Evolutionary conservation across 208 protist species (phyloP), one percentile per base, ranked within the genome.

Genomic region (Endotrypanum monterogeii): DNA sequence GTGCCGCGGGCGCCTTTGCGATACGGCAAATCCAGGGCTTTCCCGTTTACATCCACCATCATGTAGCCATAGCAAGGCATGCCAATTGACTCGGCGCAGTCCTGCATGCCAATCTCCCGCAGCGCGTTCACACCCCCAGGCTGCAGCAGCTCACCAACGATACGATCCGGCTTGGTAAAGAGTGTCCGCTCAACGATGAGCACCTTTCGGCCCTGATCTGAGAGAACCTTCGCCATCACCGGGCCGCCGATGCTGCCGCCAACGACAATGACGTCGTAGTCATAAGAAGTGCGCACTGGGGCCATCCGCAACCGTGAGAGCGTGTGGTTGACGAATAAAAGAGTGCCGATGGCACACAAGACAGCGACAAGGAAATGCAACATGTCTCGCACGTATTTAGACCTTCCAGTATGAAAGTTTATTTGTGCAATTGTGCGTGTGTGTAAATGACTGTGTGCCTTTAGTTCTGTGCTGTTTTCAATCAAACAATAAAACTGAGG

Each of bases 71-170:
- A 63, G 71, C 84, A 95, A 14, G 89, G 78, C 78, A 89, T 92
- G 61, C 97, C 95, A 35, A 98, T 89, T 28, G 84, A 89, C 51
- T 80, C 80, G 20, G 93, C 85, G 78, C 93, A 98, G n/a, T 87
- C 79, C 75, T 93, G 88, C 83, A 99, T 94, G 46, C 94, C 92
- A 0, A 99, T 69, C 76, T 94, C 67, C 71, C 76, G 81, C 54
- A 99, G 90, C 41, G 80, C 84, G 52, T 88, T 69, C 20, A 98
- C 65, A 65, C 98, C 98, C 62, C 96, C 97, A 12, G 98, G 98
- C 84, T 99, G 98, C 61, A 99, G 88, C 23, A 99, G 89, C 81
- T 99, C 98, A 50, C 98, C 98, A 35, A 98, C 89, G 72, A 99
- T 98, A 71, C 96, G 90, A 78, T 99, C 92, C 11, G 98, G 97